Base-by-base conservation (phyloP, 2,329 filamentous ascomycete species). In the Colletotrichum endophyticum region DNA sequence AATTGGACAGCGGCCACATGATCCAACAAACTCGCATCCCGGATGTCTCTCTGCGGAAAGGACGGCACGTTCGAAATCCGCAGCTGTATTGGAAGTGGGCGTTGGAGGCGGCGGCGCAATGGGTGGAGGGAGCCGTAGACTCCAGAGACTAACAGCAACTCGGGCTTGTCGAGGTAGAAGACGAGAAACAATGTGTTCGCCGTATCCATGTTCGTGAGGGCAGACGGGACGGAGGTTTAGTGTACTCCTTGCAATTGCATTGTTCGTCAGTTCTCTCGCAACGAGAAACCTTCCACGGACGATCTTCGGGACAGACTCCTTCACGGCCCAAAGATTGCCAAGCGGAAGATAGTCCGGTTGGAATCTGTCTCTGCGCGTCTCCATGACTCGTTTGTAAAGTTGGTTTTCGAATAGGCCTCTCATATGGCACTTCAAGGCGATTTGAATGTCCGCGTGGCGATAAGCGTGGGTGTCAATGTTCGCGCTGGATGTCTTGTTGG, bases 401-500 rank as follows among this genome's bases (percentile, higher is more conserved):
- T 22, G n/a, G 44, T 53, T 53, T 5, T 53, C 44, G n/a, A 53
- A 53, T 11, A 53, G n/a, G 44, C 44, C 44, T 53, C 44, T 53
- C 44, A 22, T 13, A 53, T 53, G 44, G n/a, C 44, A 53, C 11
- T 53, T 53, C 44, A 53, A 22, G n/a, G 44, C 44, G n/a, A 53
- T 8, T 22, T 53, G 44, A 0, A 53, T 53, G 44, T 53, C 44
- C 44, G 44, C 44, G 11, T 53, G 44, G 0, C n/a, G 3, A 22
- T 53, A 53, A 8, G 0, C 3, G 1, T 53, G n/a, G 3, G 44
- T 0, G 6, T 53, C 44, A 12, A 53, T 53, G 0, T 53, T 53
- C 4, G 0, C 19, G 0, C n/a, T 3, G n/a, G 0, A 22, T 53
- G 0, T 22, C 44, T 13, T 53, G 44, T 7, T 7, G n/a, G n/a